phyloP scores from a whole-genome alignment of 768 basidiomycete species.

The Mycena pura region DNA sequence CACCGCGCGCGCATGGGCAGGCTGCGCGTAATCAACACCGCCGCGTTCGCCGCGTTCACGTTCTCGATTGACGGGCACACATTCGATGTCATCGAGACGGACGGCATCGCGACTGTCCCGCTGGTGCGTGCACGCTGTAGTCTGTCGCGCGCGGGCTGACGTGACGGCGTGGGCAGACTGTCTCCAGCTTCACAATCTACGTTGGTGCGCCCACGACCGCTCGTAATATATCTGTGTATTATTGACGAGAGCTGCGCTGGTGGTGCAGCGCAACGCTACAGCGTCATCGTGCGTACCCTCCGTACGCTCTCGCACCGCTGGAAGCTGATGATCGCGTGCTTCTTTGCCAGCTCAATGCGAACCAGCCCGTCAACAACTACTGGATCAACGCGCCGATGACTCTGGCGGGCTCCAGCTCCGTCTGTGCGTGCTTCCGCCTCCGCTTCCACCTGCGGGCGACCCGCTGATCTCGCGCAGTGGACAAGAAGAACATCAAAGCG shows the following conservation, averaged over 20 bases:
- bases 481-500: constrained; percentile 41
- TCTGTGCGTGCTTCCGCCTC: background rate
- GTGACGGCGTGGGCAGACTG: constrained; percentile 8
- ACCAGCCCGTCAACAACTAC: constrained; percentile 45
- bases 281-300: constrained; percentile 28
- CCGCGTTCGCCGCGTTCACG: constrained; percentile 36
- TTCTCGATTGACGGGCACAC: constrained; percentile 32
- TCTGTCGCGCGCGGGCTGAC: too few species aligned
- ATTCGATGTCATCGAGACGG: constrained; percentile 19
- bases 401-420: background rate
- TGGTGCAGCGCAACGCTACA: constrained; percentile 35
- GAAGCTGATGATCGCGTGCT: background rate
- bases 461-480: constrained; percentile 27
- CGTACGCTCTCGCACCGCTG: background rate
- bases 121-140: constrained; percentile 18
- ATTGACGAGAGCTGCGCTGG: background rate
- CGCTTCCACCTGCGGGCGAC: background rate
- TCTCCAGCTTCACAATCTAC: constrained; percentile 40
- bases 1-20: constrained; percentile 24
- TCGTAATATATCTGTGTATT: background rate
- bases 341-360: constrained; percentile 28
- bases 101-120: constrained; percentile 36
- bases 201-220: constrained; percentile 14
- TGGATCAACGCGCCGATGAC: constrained; percentile 46
- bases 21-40: constrained; percentile 48